Evolutionary conservation across 2,329 filamentous ascomycete species (phyloP).

Genomic region (Plenodomus tracheiphilus): DNA sequence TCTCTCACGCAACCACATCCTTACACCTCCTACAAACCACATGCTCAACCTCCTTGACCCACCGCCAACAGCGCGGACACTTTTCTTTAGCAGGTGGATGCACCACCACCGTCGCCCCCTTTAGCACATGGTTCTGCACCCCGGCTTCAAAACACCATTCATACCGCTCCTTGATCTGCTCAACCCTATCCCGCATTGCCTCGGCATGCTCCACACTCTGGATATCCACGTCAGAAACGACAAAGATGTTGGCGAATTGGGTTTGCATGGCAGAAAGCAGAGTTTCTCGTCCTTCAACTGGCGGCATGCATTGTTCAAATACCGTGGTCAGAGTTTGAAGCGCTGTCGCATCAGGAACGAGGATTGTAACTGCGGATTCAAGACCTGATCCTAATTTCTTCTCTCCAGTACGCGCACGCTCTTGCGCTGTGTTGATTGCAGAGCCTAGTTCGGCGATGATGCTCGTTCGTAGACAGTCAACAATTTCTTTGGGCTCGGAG

Average conservation of each 20-base stretch:
- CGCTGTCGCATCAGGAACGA: neutral
- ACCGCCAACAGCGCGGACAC: constrained; percentile 89
- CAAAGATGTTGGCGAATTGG: constrained; percentile 48
- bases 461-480: constrained; percentile 33
- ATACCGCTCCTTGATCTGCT: constrained; percentile 9
- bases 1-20: constrained; percentile 56
- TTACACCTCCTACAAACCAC: constrained; percentile 73
- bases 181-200: constrained; percentile 7
- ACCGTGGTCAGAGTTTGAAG: neutral
- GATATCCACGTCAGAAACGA: constrained; percentile 45
- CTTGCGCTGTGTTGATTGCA: constrained; percentile 75
- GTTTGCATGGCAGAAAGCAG: constrained; percentile 8
- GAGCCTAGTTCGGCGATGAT: constrained; percentile 58
- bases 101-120: constrained; percentile 32
- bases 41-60: constrained; percentile 66
- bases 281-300: neutral
- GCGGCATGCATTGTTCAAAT: constrained; percentile 8
- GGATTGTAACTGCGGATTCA: constrained; percentile 67
- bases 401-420: constrained; percentile 68
- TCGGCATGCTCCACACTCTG: neutral
- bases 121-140: constrained; percentile 34
- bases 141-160: constrained; percentile 22
- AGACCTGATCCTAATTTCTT: constrained; percentile 81
- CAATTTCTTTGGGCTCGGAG: constrained; percentile 14
- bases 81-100: constrained; percentile 62